Evolutionary conservation across 1,139 yeast genomes (phyloP).

Genomic region (Pichia inconspicua): DNA sequence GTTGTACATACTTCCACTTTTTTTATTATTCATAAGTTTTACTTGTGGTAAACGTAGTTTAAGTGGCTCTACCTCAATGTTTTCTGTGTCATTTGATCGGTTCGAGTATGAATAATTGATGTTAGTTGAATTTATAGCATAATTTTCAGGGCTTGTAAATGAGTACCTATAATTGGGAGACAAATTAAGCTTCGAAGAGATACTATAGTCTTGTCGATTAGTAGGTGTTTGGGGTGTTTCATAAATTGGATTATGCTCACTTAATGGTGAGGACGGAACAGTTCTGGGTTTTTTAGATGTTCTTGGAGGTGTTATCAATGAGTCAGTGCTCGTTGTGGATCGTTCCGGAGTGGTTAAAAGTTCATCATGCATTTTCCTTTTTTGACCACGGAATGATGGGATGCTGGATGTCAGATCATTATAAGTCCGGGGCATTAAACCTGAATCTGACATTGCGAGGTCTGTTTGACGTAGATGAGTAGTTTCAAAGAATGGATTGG

Average conservation of each 20-base stretch:
- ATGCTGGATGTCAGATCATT: constrained; percentile 6
- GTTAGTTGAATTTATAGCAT: constrained; percentile 8
- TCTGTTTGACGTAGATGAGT: neutral
- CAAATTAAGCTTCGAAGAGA: neutral
- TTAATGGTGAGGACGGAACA: constrained; percentile 25
- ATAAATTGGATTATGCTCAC: constrained; percentile 4
- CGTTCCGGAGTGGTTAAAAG: constrained; percentile 8
- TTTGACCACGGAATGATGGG: constrained; percentile 8
- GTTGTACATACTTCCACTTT: constrained; percentile 17
- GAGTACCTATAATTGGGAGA: constrained; percentile 9
- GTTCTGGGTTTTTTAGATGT: constrained; percentile 21
- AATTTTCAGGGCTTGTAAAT: constrained; percentile 12
- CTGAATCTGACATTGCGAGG: neutral
- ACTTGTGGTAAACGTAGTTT: constrained; percentile 20
- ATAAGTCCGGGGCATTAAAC: constrained; percentile 14
- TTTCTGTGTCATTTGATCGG: constrained; percentile 13
- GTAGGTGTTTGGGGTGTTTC: constrained; percentile 22
- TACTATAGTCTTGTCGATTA: constrained; percentile 4
- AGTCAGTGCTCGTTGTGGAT: neutral
- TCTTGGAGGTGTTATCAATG: constrained; percentile 15
- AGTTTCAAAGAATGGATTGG: constrained; percentile 8
- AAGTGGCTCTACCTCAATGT: constrained; percentile 29
- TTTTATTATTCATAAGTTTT: constrained; percentile 3
- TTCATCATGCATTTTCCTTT: constrained; percentile 15
- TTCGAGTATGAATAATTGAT: neutral